Conservation (phyloP, 192 early-diverging fungal genomes). For the Podila epigama region DNA sequence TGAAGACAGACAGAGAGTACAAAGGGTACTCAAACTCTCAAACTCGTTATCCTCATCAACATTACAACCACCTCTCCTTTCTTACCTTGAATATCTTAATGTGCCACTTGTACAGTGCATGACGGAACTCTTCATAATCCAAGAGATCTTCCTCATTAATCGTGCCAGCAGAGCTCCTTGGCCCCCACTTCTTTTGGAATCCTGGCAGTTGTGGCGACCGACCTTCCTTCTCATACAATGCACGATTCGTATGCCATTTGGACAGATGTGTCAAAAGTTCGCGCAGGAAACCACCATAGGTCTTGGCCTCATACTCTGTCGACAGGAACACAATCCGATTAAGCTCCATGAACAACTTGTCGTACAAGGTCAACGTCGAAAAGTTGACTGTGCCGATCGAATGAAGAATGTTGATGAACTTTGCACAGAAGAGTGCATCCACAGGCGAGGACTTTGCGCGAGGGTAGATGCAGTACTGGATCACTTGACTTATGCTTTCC, state of each 20-base stretch:
- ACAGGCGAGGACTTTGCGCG: conserved; percentile 66
- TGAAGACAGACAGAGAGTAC: too few species aligned
- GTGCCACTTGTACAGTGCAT: conserved; percentile 80
- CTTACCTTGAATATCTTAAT: conserved; percentile 54
- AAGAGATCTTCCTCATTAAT: conserved; percentile 58
- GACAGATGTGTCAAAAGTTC: conserved; percentile 63
- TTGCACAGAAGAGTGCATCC: conserved; percentile 80
- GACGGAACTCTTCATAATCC: conserved; percentile 66
- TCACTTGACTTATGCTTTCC: conserved; percentile 53
- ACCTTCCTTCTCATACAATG: conserved; percentile 62
- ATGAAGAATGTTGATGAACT: conserved; percentile 78
- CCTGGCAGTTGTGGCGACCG: conserved; percentile 67
- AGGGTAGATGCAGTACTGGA: conserved; percentile 80
- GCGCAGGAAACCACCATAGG: conserved; percentile 74
- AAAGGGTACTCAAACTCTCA: too few species aligned
- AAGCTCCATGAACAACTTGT: conserved; percentile 51
- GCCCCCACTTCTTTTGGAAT: conserved; percentile 72
- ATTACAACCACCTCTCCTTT: too few species aligned
- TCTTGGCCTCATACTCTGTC: conserved; percentile 78
- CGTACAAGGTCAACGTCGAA: conserved; percentile 74
- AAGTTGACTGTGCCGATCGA: conserved; percentile 72
- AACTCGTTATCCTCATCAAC: too few species aligned
- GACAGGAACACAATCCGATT: conserved; percentile 51
- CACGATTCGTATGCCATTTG: conserved; percentile 59
- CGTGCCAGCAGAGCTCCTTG: conserved; percentile 31